phyloP scores from a whole-genome alignment of 352 stramenopile species.

The Poterioochromonas sp. region DNA sequence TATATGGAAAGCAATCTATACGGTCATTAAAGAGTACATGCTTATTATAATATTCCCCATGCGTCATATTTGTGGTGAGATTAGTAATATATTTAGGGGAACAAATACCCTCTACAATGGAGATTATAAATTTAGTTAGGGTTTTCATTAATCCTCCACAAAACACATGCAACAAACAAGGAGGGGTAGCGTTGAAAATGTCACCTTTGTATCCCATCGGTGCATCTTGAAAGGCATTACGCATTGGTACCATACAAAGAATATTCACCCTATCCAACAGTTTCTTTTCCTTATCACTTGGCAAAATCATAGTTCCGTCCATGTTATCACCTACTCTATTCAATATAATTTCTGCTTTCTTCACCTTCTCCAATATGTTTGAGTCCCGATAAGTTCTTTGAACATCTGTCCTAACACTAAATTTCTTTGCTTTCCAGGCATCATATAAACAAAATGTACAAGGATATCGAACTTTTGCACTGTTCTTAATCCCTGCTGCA shows the following conservation, averaged over 20 bases:
- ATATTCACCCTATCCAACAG: slow-evolving; percentile 22
- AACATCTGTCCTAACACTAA: slow-evolving; percentile 29
- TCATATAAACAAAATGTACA: slow-evolving; percentile 32
- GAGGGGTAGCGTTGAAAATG: slow-evolving; percentile 28
- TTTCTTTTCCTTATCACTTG: slow-evolving; percentile 32
- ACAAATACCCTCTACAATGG: slow-evolving; percentile 29
- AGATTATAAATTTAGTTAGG: slow-evolving; percentile 31
- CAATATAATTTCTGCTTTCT: slow-evolving; percentile 31
- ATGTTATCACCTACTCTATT: slow-evolving; percentile 29
- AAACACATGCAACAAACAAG: slow-evolving; percentile 27
- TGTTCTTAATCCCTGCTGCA: slow-evolving; percentile 25
- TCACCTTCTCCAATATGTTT: slow-evolving; percentile 31
- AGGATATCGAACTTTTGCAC: slow-evolving; percentile 22
- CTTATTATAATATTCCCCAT: slow-evolving; percentile 32
- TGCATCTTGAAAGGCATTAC: slow-evolving; percentile 24
- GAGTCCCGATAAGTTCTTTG: slow-evolving; percentile 30
- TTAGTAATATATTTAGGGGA: slow-evolving; percentile 32
- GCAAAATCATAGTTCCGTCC: slow-evolving; percentile 25
- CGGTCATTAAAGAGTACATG: slow-evolving; percentile 31
- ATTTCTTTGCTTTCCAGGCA: slow-evolving; percentile 31
- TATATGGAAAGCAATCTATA: slow-evolving; percentile 25
- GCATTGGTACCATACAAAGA: slow-evolving; percentile 12
- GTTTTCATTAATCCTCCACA: slow-evolving; percentile 32
- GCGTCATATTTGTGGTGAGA: slow-evolving; percentile 30
- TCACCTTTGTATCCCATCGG: slow-evolving; percentile 25